Conservation (phyloP, 257 asterid genomes). For the Penstemon eatonii region DNA sequence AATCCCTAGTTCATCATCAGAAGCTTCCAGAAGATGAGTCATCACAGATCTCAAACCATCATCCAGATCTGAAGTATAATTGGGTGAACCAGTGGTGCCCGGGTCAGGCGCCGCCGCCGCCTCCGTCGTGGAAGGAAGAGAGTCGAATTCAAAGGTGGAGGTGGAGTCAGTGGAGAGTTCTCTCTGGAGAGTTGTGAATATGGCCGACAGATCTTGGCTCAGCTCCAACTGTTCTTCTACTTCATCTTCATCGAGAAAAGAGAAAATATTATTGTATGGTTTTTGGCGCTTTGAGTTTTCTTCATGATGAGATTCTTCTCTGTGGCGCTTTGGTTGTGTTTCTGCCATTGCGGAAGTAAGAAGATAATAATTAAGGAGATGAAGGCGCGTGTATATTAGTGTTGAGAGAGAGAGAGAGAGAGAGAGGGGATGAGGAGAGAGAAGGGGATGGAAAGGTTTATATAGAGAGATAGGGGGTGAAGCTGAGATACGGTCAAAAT, state of each 20-base stretch:
- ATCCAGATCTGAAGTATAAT: slow-evolving; percentile 28
- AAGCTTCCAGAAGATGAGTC: slow-evolving; percentile 83
- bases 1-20: slow-evolving; percentile 87
- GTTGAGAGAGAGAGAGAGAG: slow-evolving; percentile 31
- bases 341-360: slow-evolving; percentile 47
- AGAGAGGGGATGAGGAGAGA: slow-evolving; percentile 42
- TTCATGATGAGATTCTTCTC: slow-evolving; percentile 36
- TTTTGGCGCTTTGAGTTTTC: slow-evolving; percentile 48
- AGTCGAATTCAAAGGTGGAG: slow-evolving; percentile 31
- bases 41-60: slow-evolving; percentile 49
- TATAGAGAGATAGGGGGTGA: slow-evolving; percentile 37
- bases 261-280: slow-evolving; percentile 41
- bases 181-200: slow-evolving; percentile 52
- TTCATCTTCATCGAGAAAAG: slow-evolving; percentile 66
- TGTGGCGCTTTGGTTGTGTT: slow-evolving; percentile 51
- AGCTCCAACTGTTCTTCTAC: slow-evolving; percentile 23
- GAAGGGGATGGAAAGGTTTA: slow-evolving; percentile 49
- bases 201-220: slow-evolving; percentile 47
- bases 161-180: slow-evolving; percentile 42
- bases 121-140: slow-evolving; percentile 23
- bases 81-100: slow-evolving; percentile 1
- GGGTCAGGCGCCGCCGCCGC: slow-evolving; percentile 18
- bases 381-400: not conserved
- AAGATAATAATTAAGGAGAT: not conserved
- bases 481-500: not conserved